phyloP scores from a whole-genome alignment of 2,329 filamentous ascomycete species.

The Colletotrichum viniferum region DNA sequence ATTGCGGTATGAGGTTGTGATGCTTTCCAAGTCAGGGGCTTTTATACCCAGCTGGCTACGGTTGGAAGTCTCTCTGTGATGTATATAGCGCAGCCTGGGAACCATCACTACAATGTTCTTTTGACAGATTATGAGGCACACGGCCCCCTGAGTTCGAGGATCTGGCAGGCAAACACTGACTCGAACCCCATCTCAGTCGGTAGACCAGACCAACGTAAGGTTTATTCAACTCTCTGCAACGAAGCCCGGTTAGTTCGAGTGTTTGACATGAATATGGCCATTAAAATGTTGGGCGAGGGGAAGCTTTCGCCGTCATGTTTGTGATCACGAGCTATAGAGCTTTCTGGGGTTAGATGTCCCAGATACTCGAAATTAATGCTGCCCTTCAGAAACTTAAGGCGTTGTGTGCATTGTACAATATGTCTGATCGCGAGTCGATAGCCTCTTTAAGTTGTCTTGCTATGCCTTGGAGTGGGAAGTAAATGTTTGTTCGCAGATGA shows the following conservation, averaged over 20 bases:
- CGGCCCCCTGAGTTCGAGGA: too few relatives aligned
- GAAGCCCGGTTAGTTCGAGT: neutral
- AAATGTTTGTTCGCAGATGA: neutral
- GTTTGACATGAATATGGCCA: neutral
- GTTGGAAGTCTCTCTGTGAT: fast-evolving
- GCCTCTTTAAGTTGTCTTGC: fast-evolving
- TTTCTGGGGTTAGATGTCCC: neutral
- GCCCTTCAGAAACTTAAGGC: too few relatives aligned
- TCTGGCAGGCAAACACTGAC: too few relatives aligned
- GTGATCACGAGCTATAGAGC: neutral
- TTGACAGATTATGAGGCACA: too few relatives aligned
- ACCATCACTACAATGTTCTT: neutral
- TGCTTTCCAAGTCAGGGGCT: neutral
- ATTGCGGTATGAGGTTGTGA: neutral
- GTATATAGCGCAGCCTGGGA: neutral
- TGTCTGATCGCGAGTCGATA: too few relatives aligned
- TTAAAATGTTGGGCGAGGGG: fast-evolving
- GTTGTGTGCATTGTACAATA: too few relatives aligned
- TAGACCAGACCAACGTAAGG: too few relatives aligned
- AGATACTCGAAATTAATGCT: neutral
- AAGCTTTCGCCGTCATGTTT: fast-evolving
- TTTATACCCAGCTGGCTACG: neutral
- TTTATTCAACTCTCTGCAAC: too few relatives aligned
- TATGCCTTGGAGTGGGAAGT: fast-evolving
- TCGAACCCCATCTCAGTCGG: too few relatives aligned